phyloP scores from a whole-genome alignment of 1,284 basidiomycete genomes.

The Volvariella surrecta region DNA sequence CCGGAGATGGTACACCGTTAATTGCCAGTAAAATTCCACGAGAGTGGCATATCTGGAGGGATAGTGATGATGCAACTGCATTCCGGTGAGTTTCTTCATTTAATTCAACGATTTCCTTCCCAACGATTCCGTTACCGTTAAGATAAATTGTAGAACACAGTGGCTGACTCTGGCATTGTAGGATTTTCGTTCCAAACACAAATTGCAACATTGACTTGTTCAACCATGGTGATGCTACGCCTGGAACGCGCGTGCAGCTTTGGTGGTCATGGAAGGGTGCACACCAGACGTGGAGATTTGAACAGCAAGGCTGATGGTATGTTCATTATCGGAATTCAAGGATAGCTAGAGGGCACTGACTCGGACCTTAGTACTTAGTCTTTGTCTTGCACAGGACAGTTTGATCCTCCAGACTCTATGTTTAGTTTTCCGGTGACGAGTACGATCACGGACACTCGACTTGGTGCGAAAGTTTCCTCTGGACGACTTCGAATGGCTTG shows the following conservation, averaged over 20 bases:
- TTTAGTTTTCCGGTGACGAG: too few relatives aligned
- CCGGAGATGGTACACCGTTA: conserved; percentile 24
- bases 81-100: conserved; percentile 19
- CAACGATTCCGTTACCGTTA: neutral
- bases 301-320: conserved; percentile 4
- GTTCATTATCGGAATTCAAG: too few relatives aligned
- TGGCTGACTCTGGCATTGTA: conserved; percentile 6
- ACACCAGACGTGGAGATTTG: conserved; percentile 31
- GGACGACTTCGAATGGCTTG: too few relatives aligned
- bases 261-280: conserved; percentile 25
- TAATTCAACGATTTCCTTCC: neutral
- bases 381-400: too few relatives aligned
- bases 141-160: neutral
- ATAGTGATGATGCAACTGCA: conserved; percentile 22
- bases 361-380: too few relatives aligned
- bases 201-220: conserved; percentile 25
- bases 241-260: conserved; percentile 22
- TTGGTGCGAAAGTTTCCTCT: too few relatives aligned
- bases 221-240: conserved; percentile 16
- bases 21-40: conserved; percentile 25
- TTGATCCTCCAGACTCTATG: too few relatives aligned
- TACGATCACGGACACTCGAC: too few relatives aligned
- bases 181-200: conserved; percentile 28
- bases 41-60: conserved; percentile 34
- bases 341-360: too few relatives aligned